Percentiles rank a stretch among this genome's conserved stretches.
phyloP scores from a whole-genome alignment of 2,329 filamentous ascomycete species.

The Colletotrichum siamense region DNA sequence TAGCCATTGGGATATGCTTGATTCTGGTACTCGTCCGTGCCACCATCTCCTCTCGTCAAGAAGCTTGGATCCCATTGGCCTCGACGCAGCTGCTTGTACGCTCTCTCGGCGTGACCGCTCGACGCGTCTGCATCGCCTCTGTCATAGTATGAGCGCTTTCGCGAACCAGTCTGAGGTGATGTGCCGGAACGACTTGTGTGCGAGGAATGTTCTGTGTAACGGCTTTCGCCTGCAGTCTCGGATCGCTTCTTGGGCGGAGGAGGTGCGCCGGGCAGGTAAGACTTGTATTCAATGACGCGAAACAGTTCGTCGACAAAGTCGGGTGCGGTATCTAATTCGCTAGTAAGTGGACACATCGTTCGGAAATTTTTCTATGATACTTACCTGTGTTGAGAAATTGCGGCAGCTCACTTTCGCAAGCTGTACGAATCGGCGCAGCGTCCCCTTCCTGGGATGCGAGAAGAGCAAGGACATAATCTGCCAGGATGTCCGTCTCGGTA shows the following conservation, averaged over 20 bases:
- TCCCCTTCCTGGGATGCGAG: conserved; percentile 71
- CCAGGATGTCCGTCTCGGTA: conserved; percentile 81
- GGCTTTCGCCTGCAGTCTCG: conserved; percentile 13
- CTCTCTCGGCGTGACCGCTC: conserved; percentile 39
- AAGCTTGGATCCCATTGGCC: conserved; percentile 42
- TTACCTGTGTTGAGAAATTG: conserved; percentile 77
- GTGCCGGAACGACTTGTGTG: conserved; percentile 22
- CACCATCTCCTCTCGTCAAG: conserved; percentile 4
- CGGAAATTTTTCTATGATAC: not conserved
- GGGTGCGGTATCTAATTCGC: not conserved
- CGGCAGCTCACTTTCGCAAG: conserved; percentile 74
- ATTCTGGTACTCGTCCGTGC: not conserved
- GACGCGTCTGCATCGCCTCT: conserved; percentile 23
- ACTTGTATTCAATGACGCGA: conserved; percentile 65
- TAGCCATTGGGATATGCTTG: not conserved
- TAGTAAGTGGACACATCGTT: not conserved
- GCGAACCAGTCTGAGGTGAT: conserved; percentile 27
- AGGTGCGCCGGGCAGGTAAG: conserved; percentile 62
- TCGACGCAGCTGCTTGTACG: conserved; percentile 66
- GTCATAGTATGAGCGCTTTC: conserved; percentile 42
- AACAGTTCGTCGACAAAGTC: conserved; percentile 68
- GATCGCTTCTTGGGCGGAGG: conserved; percentile 39
- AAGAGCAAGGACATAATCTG: conserved; percentile 83
- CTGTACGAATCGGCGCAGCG: conserved; percentile 65
- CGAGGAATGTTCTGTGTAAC: conserved; percentile 2